Percentiles rank a stretch among this genome's conserved stretches.
Evolutionary conservation across 371 early-diverging fungal species (phyloP).

Genomic region (Blakeslea trispora): DNA sequence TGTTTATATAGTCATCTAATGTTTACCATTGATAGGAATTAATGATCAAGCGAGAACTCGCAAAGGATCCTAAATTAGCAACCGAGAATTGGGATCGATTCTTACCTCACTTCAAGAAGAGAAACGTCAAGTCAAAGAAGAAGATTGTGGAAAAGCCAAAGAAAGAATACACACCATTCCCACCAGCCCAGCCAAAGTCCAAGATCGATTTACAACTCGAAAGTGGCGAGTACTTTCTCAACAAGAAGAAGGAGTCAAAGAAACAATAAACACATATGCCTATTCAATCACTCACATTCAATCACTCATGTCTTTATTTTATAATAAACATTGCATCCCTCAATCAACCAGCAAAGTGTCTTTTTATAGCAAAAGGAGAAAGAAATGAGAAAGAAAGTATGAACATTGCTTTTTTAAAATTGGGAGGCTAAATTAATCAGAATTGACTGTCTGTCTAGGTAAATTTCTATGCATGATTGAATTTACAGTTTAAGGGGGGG

Average conservation of each 20-base stretch:
- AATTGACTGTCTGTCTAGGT: too few species aligned
- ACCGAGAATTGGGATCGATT: slow-evolving; percentile 99
- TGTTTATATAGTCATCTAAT: too few species aligned
- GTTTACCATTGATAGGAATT: slow-evolving; percentile 63
- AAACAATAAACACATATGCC: slow-evolving; percentile 21
- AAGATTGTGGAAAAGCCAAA: slow-evolving; percentile 56
- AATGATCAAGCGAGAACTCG: slow-evolving; percentile 98
- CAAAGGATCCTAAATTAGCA: slow-evolving; percentile 94
- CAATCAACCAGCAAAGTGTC: too few species aligned
- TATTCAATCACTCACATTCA: too few species aligned
- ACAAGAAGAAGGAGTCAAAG: slow-evolving; percentile 52
- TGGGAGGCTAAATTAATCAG: too few species aligned
- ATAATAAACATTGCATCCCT: too few species aligned
- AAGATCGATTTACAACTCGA: slow-evolving; percentile 95
- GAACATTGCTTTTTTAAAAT: too few species aligned
- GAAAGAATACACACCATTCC: slow-evolving; percentile 87
- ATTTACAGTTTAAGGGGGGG: too few species aligned
- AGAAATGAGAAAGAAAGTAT: too few species aligned
- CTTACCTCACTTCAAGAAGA: slow-evolving; percentile 97
- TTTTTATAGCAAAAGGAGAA: too few species aligned
- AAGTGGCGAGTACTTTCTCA: slow-evolving; percentile 95
- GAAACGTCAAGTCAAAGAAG: slow-evolving; percentile 79
- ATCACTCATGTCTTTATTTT: too few species aligned
- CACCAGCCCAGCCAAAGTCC: slow-evolving; percentile 84
- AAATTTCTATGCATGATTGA: too few species aligned